Evolutionary conservation across 2,329 filamentous ascomycete species (phyloP).

Genomic region (Calycina herbarum): DNA sequence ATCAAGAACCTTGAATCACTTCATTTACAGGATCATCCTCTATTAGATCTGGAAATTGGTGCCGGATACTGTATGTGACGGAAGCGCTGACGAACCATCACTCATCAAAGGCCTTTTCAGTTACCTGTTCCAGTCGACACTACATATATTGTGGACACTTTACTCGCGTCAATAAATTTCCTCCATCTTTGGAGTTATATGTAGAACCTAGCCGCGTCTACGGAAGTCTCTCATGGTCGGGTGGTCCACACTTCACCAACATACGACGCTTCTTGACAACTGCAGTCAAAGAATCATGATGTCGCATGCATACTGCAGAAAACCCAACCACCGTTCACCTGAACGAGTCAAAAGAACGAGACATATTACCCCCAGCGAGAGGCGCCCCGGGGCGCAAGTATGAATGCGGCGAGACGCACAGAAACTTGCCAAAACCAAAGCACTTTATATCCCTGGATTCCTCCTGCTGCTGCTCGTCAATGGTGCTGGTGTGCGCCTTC

Average conservation of each 20-base stretch:
- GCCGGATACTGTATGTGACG: background rate
- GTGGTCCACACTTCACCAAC: background rate
- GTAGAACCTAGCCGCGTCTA: background rate
- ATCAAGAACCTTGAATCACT: background rate
- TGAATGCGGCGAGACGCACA: constrained; percentile 13
- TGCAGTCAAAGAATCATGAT: background rate
- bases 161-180: background rate
- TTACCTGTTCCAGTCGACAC: background rate
- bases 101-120: background rate
- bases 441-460: background rate
- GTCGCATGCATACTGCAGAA: background rate
- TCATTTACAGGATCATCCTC: background rate
- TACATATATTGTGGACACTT: background rate
- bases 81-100: background rate
- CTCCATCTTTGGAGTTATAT: background rate
- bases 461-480: no score
- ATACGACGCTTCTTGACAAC: background rate
- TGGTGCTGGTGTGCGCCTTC: no score
- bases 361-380: background rate
- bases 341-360: background rate
- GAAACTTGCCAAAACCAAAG: background rate
- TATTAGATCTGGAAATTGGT: background rate
- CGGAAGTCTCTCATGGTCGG: background rate
- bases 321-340: background rate
- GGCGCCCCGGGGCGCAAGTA: constrained; percentile 1